Evolutionary conservation across 2,329 filamentous ascomycete genomes (phyloP).

Genomic region (Fusarium anguioides): DNA sequence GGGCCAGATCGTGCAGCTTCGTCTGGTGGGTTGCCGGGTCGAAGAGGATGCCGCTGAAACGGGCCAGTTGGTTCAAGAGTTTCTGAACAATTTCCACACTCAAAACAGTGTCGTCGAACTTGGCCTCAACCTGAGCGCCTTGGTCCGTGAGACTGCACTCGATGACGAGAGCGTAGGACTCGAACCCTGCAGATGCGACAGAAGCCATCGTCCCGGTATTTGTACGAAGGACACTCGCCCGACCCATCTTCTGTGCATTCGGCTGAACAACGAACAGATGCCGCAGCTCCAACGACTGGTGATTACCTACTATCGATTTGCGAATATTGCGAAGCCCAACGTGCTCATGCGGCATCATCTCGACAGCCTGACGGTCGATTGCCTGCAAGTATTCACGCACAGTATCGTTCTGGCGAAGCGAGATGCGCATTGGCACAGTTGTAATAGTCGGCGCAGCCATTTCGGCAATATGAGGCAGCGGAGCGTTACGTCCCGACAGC

Average conservation of each 20-base stretch:
- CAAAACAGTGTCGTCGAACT: constrained; percentile 8
- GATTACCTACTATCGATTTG: constrained; percentile 6
- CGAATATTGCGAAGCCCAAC: constrained; percentile 31
- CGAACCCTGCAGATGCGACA: constrained; percentile 10
- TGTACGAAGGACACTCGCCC: constrained; percentile 10
- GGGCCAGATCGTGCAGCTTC: constrained; percentile 3
- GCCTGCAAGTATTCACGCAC: constrained; percentile 56
- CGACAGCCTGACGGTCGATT: constrained; percentile 31
- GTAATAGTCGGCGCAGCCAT: constrained; percentile 23
- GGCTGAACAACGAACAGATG: constrained; percentile 3
- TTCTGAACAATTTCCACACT: constrained; percentile 6
- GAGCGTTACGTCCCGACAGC: constrained; percentile 14
- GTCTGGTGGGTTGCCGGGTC: constrained; percentile 8
- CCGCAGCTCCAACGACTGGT: constrained; percentile 6
- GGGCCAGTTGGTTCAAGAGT: constrained; percentile 8
- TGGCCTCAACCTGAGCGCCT: constrained; percentile 9
- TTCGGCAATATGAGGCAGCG: constrained; percentile 12
- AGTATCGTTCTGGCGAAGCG: constrained; percentile 43
- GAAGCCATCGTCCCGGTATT: constrained; percentile 7
- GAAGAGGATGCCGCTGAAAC: constrained; percentile 7
- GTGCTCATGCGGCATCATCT: constrained; percentile 37
- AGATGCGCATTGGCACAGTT: constrained; percentile 40
- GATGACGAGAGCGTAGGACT: constrained; percentile 12
- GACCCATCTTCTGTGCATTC: constrained; percentile 11
- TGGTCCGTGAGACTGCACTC: constrained; percentile 10